phyloP scores from a whole-genome alignment of 192 early-diverging fungal species.

The Phycomyces blakesleeanus region DNA sequence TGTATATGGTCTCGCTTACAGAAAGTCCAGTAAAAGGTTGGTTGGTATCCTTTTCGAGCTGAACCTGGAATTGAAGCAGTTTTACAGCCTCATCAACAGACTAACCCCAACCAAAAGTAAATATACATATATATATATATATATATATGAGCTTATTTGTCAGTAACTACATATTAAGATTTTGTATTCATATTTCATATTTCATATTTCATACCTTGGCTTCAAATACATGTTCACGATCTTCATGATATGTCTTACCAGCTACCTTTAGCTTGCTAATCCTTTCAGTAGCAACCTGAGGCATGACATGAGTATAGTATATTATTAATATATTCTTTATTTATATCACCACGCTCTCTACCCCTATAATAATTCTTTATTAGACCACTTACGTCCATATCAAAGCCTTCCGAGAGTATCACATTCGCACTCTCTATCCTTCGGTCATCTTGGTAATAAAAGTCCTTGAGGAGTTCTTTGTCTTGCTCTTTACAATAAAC shows the following conservation, averaged over 20 bases:
- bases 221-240: conserved; percentile 69
- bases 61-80: conserved; percentile 68
- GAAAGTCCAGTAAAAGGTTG: conserved; percentile 68
- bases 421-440: conserved; percentile 60
- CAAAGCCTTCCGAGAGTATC: conserved; percentile 48
- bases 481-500: conserved; percentile 77
- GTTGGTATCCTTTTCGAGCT: conserved; percentile 70
- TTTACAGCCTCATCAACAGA: conserved; percentile 76
- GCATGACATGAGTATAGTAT: neutral
- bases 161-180: too few species aligned
- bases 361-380: neutral
- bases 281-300: conserved; percentile 51
- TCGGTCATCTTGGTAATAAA: conserved; percentile 96
- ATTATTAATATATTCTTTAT: too few species aligned
- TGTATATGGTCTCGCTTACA: conserved; percentile 82
- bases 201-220: conserved; percentile 70
- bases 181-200: too few species aligned
- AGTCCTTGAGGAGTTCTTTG: conserved; percentile 78
- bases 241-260: conserved; percentile 68
- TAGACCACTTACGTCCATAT: conserved; percentile 21
- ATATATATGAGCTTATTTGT: too few species aligned
- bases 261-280: conserved; percentile 71
- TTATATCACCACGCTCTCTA: too few species aligned
- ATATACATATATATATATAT: too few species aligned
- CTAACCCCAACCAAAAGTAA: too few species aligned